Evolutionary conservation across 495 filamentous ascomycete genomes (phyloP), one percentile per base, ranked within the genome.

Genomic region (Massariosphaeria phaeospora): DNA sequence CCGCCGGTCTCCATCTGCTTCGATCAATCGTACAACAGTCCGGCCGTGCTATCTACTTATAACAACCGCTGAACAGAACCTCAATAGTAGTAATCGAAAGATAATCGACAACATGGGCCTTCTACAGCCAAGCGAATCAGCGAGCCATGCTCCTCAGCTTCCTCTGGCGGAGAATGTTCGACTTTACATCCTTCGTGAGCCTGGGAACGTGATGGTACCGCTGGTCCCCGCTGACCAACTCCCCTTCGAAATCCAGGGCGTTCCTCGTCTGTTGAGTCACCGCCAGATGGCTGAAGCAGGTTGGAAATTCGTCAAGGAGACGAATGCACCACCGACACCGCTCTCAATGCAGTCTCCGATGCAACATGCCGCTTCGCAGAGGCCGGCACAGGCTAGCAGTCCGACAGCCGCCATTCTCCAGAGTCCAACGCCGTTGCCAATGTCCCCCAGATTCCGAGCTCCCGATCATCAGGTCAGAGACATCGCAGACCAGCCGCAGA

Each of bases 191-290:
- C 26, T 50, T 17, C 36, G 47, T 12, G 38, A 3, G n/a, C 34
- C 17, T 20, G 43, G 26, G 4, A 13, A 43, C 8, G 31, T 17
- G 6, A 52, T 52, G 55, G 41, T 58, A 8, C 55, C 55, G 7
- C 48, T 58, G 2, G 41, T 58, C 2, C 55, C 55, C 2, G 34
- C 18, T 13, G 48, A 58, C 27, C 40, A 38, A 33, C 54, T 50
- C 27, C 47, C 55, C 1, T 52, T 52, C 25, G 5, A 25, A 17
- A 39, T 58, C 15, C 17, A 46, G 13, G 48, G 38, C 0, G 18
- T 58, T 30, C 56, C 48, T 23, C 26, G 17, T 12, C 11, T 48
- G 24, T 12, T 54, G 17, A 48, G 9, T 20, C 47, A 59, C 17
- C 26, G 33, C 11, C 26, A 53, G 20, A 18, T 54, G 20, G 25